Percentiles rank a stretch among this genome's conserved stretches.
These are phyloP conservation scores for Eurotiales sp. DNA, from an alignment of 2,329 filamentous ascomycete genomes.

Conservation along the genomic window DNA sequence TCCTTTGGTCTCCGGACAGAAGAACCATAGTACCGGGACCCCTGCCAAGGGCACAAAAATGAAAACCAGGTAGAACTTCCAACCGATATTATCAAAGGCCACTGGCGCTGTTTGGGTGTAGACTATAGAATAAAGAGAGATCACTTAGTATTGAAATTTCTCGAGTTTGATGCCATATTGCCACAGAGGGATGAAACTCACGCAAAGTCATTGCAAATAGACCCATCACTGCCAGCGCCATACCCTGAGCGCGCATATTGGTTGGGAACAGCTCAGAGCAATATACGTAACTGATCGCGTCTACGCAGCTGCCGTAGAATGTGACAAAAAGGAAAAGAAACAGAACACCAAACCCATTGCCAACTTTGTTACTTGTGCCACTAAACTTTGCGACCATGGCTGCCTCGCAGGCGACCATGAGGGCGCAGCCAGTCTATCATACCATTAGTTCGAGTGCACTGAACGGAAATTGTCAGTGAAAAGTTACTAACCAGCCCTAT, in stretches of 20 bases:
- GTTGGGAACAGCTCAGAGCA: constrained; percentile 17
- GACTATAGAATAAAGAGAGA: background rate
- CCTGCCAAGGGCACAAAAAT: constrained; percentile 1
- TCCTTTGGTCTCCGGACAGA: background rate
- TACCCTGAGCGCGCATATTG: constrained; percentile 10
- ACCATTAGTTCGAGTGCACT: no score
- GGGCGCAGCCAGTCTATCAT: constrained; percentile 4
- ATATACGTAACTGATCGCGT: constrained; percentile 15
- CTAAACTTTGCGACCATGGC: constrained; percentile 20
- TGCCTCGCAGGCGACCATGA: constrained; percentile 11
- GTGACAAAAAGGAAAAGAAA: constrained; percentile 1
- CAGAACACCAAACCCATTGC: constrained; percentile 10
- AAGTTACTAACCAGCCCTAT: background rate
- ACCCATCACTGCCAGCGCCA: constrained; percentile 2
- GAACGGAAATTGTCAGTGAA: no score
- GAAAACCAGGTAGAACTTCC: constrained; percentile 17
- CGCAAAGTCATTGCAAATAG: background rate
- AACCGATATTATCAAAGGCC: constrained; percentile 17
- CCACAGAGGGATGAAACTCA: no score
- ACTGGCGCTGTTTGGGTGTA: constrained; percentile 13
- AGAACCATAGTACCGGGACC: background rate
- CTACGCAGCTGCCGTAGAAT: background rate
- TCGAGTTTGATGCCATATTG: no score
- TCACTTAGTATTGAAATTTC: no score
- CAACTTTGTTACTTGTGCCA: constrained; percentile 8